Evolutionary conservation across 441 rosid genomes (phyloP), one percentile per base, ranked within the genome.

Genomic region (Euphorbia celastroides): DNA sequence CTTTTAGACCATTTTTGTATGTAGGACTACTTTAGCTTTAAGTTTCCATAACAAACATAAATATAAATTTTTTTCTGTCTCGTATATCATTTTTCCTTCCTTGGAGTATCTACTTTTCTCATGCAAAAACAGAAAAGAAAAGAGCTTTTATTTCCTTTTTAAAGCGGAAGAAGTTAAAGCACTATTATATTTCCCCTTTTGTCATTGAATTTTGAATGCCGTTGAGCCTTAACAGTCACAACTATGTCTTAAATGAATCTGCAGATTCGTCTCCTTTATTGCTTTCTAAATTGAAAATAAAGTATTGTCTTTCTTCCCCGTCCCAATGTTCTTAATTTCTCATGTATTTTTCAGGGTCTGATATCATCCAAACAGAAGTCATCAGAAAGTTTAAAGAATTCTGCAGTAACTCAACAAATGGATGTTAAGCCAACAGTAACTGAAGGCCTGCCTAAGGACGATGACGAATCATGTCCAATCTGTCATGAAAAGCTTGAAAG

Each of bases 401-500:
- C 86, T 71, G 48, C 74, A 1, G 59, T 73, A 72, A 59, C 79
- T 70, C 81, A 74, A 74, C 88, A 81, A 66, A 68, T 69, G 56
- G 32, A 70, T 44, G 58, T 76, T 8, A 42, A 48, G 55, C 68
- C 79, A 62, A 72, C 67, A 57, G 72, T 67, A 64, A 77, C 69
- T 58, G 80, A 84, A 66, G 64, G 30, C 67, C 65, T 78, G 34
- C 28, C 66, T 42, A 85, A 80, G 81, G 69, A 67, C 67, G 72
- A 68, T 52, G 92, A 82, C 72, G 97, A 86, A 81, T 81, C 93
- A 60, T 94, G 99, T 70, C 99, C 96, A 38, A 81, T 94, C 74
- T 94, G 97, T 79, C 97, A 91, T 68, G 97, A 94, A 48, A 83
- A 70, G 72, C 77, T 89, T 74, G 79, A 82, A 74, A 85, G 74